A percentile compares a stretch with the other conserved stretches of the same genome.
Conservation (phyloP, 345 rosid genomes). For the Cardiospermum halicacabum region DNA sequence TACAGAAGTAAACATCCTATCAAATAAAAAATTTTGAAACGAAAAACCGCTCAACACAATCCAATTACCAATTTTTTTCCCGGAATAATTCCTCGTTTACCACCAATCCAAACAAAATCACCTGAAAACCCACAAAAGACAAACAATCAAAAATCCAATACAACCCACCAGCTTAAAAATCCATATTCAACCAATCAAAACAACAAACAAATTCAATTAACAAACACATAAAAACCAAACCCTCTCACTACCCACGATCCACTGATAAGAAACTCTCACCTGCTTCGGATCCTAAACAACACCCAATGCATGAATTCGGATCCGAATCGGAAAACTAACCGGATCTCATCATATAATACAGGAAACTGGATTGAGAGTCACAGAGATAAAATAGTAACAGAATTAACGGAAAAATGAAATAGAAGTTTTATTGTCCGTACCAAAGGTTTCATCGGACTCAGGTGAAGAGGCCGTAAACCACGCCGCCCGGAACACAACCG, state of each 20-base stretch:
- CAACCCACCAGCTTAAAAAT: not conserved
- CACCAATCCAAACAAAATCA: conserved; percentile 19
- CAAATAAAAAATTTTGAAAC: conserved; percentile 19
- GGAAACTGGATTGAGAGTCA: not conserved
- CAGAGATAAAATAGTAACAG: not conserved
- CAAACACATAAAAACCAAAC: not conserved
- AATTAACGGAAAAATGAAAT: not conserved
- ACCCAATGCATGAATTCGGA: conserved; percentile 13
- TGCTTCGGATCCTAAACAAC: conserved; percentile 6
- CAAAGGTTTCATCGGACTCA: conserved; percentile 5
- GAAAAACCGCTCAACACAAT: conserved; percentile 6
- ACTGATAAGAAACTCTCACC: not conserved
- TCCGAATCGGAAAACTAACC: conserved; percentile 17
- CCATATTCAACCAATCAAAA: not conserved
- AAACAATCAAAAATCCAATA: not conserved
- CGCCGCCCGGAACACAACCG: conserved; percentile 14
- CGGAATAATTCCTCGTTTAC: conserved; percentile 12
- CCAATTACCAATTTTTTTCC: conserved; percentile 20
- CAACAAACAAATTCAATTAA: conserved; percentile 1
- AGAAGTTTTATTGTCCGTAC: conserved; percentile 18
- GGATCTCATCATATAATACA: conserved; percentile 22
- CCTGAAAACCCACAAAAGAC: conserved; percentile 17
- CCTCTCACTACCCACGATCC: conserved; percentile 13
- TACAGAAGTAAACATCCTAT: too few species aligned
- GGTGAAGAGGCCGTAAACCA: conserved; percentile 32